Evolutionary conservation across 345 rosid genomes (phyloP).

Genomic region (Populus euphratica): DNA sequence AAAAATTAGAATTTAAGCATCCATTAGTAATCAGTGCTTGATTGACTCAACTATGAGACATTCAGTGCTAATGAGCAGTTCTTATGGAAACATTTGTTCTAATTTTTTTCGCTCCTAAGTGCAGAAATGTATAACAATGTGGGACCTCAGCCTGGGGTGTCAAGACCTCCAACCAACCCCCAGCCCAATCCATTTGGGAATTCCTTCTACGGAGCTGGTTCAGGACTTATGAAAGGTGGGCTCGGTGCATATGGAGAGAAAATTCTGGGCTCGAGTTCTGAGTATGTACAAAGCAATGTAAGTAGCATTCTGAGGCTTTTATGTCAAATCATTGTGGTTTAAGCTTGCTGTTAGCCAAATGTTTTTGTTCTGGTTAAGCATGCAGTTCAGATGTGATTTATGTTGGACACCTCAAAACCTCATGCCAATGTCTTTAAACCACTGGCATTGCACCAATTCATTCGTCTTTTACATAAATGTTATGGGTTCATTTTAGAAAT

Average conservation of each 20-base stretch:
- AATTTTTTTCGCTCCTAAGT: not conserved
- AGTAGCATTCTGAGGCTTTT: conserved; percentile 30
- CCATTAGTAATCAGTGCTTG: not conserved
- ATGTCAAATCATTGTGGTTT: conserved; percentile 4
- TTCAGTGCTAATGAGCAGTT: not conserved
- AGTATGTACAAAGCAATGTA: conserved; percentile 98
- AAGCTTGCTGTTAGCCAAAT: conserved; percentile 13
- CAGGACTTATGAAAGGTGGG: conserved; percentile 85
- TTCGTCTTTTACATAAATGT: not conserved
- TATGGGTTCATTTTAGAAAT: not conserved
- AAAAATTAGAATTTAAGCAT: not conserved
- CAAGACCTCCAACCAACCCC: conserved; percentile 54
- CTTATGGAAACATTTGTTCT: not conserved
- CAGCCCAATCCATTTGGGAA: conserved; percentile 88
- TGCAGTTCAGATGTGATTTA: not conserved
- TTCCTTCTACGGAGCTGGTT: conserved; percentile 89
- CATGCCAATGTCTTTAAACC: not conserved
- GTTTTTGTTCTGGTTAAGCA: not conserved
- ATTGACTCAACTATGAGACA: not conserved
- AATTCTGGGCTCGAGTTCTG: conserved; percentile 87
- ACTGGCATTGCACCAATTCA: not conserved
- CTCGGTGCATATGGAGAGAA: conserved; percentile 93
- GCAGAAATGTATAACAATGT: conserved; percentile 74
- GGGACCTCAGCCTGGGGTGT: conserved; percentile 68
- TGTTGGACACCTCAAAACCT: not conserved